phyloP scores from a whole-genome alignment of 257 asterid species.

The Solanum tarapatanum region DNA sequence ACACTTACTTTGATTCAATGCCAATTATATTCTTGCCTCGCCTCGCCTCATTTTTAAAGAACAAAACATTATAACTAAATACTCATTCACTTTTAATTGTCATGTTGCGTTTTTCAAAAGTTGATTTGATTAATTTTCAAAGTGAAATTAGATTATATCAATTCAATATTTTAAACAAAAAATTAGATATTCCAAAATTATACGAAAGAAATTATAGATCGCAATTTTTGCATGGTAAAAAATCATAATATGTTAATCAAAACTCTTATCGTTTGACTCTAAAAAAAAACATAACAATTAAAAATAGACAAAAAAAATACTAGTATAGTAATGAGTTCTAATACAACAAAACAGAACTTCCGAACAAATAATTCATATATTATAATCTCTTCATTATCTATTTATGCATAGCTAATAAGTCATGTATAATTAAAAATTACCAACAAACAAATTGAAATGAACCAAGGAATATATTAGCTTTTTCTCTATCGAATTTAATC shows the following conservation, averaged over 20 bases:
- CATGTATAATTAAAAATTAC: neutral
- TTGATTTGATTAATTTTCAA: no score
- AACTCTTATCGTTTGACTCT: neutral
- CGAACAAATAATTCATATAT: neutral
- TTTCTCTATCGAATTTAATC: neutral
- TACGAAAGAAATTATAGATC: no score
- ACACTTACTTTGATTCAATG: neutral
- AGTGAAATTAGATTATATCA: no score
- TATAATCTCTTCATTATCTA: neutral
- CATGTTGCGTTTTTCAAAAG: accelerated
- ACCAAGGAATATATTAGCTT: no score
- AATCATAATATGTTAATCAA: no score
- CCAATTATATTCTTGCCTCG: neutral
- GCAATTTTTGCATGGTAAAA: no score
- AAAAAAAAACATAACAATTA: no score
- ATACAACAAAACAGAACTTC: neutral
- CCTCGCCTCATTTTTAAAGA: neutral
- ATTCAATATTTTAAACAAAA: no score
- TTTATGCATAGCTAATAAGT: neutral
- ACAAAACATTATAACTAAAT: neutral
- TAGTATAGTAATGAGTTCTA: no score
- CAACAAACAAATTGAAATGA: neutral
- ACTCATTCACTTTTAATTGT: no score
- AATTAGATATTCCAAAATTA: no score
- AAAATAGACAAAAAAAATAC: no score